Percentiles rank a stretch among this genome's conserved stretches.
These are phyloP conservation scores for Albizia julibrissin DNA, from an alignment of 306 rosid species.

Conservation along the genomic window DNA sequence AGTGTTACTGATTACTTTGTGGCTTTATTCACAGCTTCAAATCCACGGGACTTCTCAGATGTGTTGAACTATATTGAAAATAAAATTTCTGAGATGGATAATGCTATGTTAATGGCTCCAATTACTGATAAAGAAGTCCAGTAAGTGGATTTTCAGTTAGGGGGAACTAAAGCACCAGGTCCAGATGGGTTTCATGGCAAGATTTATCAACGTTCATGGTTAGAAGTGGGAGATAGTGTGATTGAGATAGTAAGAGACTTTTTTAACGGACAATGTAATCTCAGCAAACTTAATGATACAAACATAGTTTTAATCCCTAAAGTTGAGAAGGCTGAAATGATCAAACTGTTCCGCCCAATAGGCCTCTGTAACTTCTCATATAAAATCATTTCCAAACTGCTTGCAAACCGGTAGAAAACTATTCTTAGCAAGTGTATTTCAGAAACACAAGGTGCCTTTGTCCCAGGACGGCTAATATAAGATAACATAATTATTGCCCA, in stretches of 20 bases:
- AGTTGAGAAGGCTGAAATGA: not conserved
- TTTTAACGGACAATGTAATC: not conserved
- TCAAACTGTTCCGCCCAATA: not conserved
- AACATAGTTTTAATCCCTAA: not conserved
- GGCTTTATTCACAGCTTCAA: not conserved
- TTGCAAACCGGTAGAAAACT: not conserved
- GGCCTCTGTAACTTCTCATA: not conserved
- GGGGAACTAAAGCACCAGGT: not conserved
- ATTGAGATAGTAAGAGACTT: not conserved
- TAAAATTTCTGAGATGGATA: not conserved
- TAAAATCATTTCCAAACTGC: too few species aligned
- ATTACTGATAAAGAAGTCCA: not conserved
- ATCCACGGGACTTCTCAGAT: too few species aligned
- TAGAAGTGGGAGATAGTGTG: fast-evolving
- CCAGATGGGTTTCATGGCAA: not conserved
- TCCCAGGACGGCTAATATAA: too few species aligned
- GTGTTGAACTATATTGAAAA: too few species aligned
- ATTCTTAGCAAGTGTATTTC: not conserved
- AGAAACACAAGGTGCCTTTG: not conserved
- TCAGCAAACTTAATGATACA: not conserved
- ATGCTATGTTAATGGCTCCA: not conserved
- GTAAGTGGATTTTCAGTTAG: not conserved
- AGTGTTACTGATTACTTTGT: too few species aligned
- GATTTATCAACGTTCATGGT: not conserved
- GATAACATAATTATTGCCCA: not conserved